Conservation (phyloP, 306 rosid genomes). For the Hippophae gyantsensis region DNA sequence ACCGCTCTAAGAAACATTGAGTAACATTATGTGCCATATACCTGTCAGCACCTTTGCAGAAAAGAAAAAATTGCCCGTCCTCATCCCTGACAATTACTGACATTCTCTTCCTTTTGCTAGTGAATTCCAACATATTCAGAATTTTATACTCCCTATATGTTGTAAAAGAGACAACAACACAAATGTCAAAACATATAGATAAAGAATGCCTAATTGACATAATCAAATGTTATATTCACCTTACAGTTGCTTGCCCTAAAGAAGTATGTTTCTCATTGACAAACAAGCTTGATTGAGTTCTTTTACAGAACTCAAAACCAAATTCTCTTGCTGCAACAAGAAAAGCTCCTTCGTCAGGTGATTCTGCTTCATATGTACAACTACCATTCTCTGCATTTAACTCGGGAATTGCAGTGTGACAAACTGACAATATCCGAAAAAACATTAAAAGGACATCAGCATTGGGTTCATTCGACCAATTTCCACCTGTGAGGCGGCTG, state of each 20-base stretch:
- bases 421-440: slow-evolving; percentile 77
- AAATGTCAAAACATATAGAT: slow-evolving; percentile 8
- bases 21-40: slow-evolving; percentile 36
- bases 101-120: slow-evolving; percentile 98
- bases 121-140: slow-evolving; percentile 71
- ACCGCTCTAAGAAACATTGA: neutral
- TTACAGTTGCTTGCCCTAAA: slow-evolving; percentile 55
- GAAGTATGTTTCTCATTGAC: slow-evolving; percentile 50
- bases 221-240: slow-evolving; percentile 30
- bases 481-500: slow-evolving; percentile 58
- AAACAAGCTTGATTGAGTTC: slow-evolving; percentile 67
- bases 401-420: slow-evolving; percentile 97
- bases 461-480: slow-evolving; percentile 74
- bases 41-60: slow-evolving; percentile 99
- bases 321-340: slow-evolving; percentile 94
- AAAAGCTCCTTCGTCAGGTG: slow-evolving; percentile 98
- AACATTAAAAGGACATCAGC: slow-evolving; percentile 51
- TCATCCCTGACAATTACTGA: slow-evolving; percentile 83
- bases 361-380: slow-evolving; percentile 90
- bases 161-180: slow-evolving; percentile 10
- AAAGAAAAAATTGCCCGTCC: slow-evolving; percentile 60
- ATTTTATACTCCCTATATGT: slow-evolving; percentile 75
- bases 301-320: slow-evolving; percentile 84
- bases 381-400: slow-evolving; percentile 64
- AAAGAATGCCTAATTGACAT: neutral